Evolutionary conservation across 1,284 basidiomycete genomes (phyloP), one percentile per base, ranked within the genome.

Genomic region (Rhodotorula sp.): DNA sequence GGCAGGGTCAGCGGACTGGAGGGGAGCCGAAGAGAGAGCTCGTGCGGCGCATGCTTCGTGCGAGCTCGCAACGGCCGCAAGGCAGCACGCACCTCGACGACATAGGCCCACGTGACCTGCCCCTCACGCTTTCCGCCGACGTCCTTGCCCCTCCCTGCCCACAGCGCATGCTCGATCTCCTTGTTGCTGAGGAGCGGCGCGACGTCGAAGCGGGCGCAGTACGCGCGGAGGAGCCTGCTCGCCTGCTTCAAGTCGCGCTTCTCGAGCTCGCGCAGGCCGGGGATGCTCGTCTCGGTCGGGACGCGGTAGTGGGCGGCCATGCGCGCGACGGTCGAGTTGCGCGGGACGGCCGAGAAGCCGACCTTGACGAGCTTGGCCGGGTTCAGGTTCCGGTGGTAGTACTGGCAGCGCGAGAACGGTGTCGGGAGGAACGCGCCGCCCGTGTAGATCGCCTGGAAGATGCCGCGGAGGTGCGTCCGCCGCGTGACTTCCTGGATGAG

Each of bases 361-460:
- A 93, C 88, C 73, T 97, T 93, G 67, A 97, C 87, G 34, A 99
- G 88, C 82, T 99, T 99, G 17, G 88, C 85, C 34, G 97, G 88
- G 81, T 98, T 97, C 63, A 99, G 84, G 59, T 91, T 89, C 27
- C 97, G 93, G 80, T 99, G 97, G 82, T 88, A 92, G 56, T 78
- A 90, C 88, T 89, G 85, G 81, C 90, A 93, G 19, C 88, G 89
- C 8, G 91, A 88, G 41, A 97, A 87, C 0, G 95, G 95, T 0
- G 94, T 97, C 13, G 94, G 94, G 41, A 98, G 84, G 49, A 95
- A 88, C 23, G 93, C 88, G 12, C 95, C 93, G 44, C 88, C 95
- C 0, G 97, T 99, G 82, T 99, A 99, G 68, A 99, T 92, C 7
- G 97, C 97, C 82, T 99, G 97, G 84, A 97, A 99, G 63, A 97